Conservation (phyloP, 371 early-diverging fungal genomes). For the Parasitella parasitica region DNA sequence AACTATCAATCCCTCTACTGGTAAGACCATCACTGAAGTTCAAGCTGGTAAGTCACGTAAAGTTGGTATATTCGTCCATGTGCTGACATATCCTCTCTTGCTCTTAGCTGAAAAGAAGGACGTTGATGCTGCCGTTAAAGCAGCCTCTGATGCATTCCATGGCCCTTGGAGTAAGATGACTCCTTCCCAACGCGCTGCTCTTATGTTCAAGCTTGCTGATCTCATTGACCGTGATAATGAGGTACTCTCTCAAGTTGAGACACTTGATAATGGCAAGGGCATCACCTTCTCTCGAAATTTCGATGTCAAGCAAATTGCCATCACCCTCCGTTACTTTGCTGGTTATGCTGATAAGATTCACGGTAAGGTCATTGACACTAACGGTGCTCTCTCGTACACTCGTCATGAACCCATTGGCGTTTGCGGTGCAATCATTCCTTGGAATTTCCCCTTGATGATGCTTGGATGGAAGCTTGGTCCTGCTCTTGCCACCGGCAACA, state of each 20-base stretch:
- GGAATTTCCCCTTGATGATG: conserved; percentile 84
- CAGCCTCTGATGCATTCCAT: conserved; percentile 47
- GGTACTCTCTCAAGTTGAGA: conserved; percentile 43
- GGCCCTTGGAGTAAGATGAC: conserved; percentile 41
- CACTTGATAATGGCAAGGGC: conserved; percentile 52
- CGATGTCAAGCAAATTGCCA: conserved; percentile 57
- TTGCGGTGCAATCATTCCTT: conserved; percentile 76
- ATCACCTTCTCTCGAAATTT: conserved; percentile 41
- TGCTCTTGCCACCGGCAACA: conserved; percentile 87
- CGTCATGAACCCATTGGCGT: conserved; percentile 82
- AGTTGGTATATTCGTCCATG: not conserved
- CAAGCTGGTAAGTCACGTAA: conserved; percentile 41
- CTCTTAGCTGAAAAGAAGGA: conserved; percentile 44
- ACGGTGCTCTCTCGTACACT: conserved; percentile 62
- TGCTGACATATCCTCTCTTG: not conserved
- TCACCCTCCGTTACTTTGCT: conserved; percentile 75
- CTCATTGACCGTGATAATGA: conserved; percentile 44
- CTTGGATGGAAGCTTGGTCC: conserved; percentile 86
- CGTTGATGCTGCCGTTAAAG: conserved; percentile 50
- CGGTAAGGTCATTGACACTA: conserved; percentile 49
- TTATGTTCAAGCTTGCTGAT: conserved; percentile 51
- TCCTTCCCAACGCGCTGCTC: conserved; percentile 33
- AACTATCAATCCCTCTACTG: conserved; percentile 50
- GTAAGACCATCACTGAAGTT: conserved; percentile 40
- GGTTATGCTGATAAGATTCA: conserved; percentile 82